Evolutionary conservation across 352 stramenopile species (phyloP), one percentile per base, ranked within the genome.

Genomic region (Phytophthora lateralis): DNA sequence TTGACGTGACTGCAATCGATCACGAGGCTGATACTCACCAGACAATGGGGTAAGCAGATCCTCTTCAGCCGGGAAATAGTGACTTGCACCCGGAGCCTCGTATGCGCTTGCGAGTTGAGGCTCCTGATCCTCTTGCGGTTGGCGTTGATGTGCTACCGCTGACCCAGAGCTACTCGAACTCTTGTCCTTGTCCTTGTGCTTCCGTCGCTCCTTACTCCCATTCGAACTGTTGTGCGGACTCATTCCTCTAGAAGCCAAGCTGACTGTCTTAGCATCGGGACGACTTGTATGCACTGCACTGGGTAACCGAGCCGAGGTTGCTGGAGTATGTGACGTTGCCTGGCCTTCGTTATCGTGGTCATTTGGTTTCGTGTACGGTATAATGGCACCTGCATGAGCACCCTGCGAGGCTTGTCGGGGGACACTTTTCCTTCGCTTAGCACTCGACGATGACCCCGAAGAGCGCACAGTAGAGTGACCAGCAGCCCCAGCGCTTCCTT

Each of bases 1-100:
- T 53, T 94, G 85, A 6, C 85, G 78, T 11, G 85, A 94, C 43
- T 92, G 80, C 20, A 94, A 69, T 3, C 85, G 80, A 61, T 94
- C 85, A 11, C 82, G 70, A 9, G 85, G 76, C 46, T 88, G 80
- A 47, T 93, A 93, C 15, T 89, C 78, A 11, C 64, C 55, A 1
- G 61, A 53, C 0, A 87, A 32, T 26, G 80, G 75, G 2, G 70
- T 37, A 7, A 91, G 53, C 11, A 88, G 42, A 39, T 84, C 75
- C 0, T 69, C 65, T 2, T 86, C 69, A 12, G 26, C 60, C 30
- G 60, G 48, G 38, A 63, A 70, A 6, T 48, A 60, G n/a, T 66
- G 43, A 55, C 60, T 59, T 12, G 60, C 60, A 20, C 60, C 50
- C 20, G 54, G 60, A 24, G 54, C 60, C 32, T 74, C 55, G 12